Evolutionary conservation across 2,329 filamentous ascomycete genomes (phyloP).

Genomic region (Xylariomycetidae sp.): DNA sequence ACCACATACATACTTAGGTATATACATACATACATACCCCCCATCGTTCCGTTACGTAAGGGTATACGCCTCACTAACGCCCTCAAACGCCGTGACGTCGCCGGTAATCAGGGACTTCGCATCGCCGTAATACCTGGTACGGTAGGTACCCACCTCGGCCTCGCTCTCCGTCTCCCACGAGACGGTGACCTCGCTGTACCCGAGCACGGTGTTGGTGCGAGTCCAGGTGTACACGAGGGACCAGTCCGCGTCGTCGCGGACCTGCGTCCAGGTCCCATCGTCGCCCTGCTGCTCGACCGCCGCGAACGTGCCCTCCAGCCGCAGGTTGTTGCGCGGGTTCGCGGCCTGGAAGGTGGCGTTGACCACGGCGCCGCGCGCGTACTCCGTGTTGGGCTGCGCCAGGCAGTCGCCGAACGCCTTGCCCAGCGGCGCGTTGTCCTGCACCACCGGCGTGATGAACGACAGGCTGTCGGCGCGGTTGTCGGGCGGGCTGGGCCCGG

Average conservation of each 20-base stretch:
- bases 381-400: conserved; percentile 45
- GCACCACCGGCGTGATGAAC: conserved; percentile 75
- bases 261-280: conserved; percentile 51
- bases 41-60: conserved; percentile 22
- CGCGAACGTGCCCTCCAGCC: conserved; percentile 70
- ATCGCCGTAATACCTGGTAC: conserved; percentile 80
- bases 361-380: conserved; percentile 55
- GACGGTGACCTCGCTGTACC: conserved; percentile 64
- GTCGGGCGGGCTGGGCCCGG: conserved; percentile 66
- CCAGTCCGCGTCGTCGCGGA: conserved; percentile 77
- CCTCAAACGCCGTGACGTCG: conserved; percentile 61
- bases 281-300: conserved; percentile 60
- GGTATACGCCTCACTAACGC: conserved; percentile 52
- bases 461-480: conserved; percentile 69
- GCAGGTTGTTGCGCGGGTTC: conserved; percentile 84
- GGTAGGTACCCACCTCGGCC: conserved; percentile 61
- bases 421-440: conserved; percentile 61
- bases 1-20: too few species aligned
- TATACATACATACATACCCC: too few species aligned
- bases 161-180: conserved; percentile 70
- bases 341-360: conserved; percentile 72
- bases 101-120: conserved; percentile 59
- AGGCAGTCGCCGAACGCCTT: conserved; percentile 65
- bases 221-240: conserved; percentile 75
- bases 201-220: conserved; percentile 38